phyloP scores from a whole-genome alignment of 495 filamentous ascomycete species.

The Chaetomium fimeti region DNA sequence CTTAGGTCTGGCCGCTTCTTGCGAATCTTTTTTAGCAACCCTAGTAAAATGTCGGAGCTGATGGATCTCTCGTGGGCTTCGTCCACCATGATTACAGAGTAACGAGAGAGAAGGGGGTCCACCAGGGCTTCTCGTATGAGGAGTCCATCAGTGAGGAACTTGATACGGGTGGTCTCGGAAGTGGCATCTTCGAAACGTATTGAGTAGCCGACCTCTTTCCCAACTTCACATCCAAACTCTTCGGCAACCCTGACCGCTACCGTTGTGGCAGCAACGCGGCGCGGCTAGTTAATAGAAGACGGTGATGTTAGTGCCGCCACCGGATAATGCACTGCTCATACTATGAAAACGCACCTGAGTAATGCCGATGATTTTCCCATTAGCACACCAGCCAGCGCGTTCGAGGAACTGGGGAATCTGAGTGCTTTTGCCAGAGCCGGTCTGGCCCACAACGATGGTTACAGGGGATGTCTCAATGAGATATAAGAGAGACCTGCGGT shows the following conservation, averaged over 20 bases:
- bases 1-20: constrained; percentile 78
- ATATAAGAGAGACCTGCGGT: constrained; percentile 71
- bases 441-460: constrained; percentile 83
- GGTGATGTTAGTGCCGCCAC: constrained; percentile 19
- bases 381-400: constrained; percentile 82
- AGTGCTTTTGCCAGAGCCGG: constrained; percentile 88
- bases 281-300: constrained; percentile 60
- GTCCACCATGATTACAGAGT: constrained; percentile 98
- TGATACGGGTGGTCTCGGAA: constrained; percentile 83
- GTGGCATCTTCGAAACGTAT: constrained; percentile 96
- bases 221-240: constrained; percentile 85
- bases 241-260: constrained; percentile 89
- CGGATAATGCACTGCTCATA: not conserved
- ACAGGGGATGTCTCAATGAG: constrained; percentile 74
- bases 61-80: constrained; percentile 96
- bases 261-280: constrained; percentile 88
- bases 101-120: constrained; percentile 86
- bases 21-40: constrained; percentile 90
- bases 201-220: constrained; percentile 94
- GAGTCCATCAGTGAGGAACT: constrained; percentile 95
- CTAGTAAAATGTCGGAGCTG: constrained; percentile 89
- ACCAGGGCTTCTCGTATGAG: constrained; percentile 91
- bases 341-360: constrained; percentile 68
- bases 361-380: constrained; percentile 76
- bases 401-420: constrained; percentile 87